Evolutionary conservation across 176 grass and related monocot species (phyloP).

Genomic region (Avena insularis): DNA sequence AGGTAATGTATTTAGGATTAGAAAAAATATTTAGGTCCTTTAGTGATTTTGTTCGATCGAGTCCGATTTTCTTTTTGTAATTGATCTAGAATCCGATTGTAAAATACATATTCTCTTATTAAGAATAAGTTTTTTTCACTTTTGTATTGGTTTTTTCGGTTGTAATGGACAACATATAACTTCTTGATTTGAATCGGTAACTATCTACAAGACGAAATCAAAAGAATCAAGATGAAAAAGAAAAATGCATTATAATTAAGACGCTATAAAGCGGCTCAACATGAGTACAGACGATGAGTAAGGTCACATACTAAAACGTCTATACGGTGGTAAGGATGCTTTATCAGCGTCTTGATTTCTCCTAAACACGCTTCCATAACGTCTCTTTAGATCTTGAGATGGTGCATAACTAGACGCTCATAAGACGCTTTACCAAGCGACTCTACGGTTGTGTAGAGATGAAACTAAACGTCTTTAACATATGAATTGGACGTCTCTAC

Average conservation of each 20-base stretch:
- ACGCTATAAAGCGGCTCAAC: background rate
- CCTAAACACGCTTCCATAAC: background rate
- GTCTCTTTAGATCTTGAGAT: background rate
- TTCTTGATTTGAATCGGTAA: too few relatives aligned
- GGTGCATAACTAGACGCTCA: background rate
- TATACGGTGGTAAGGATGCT: background rate
- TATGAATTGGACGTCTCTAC: background rate
- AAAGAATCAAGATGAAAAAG: background rate
- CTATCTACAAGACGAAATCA: too few relatives aligned
- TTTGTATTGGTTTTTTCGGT: background rate
- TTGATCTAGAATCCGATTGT: background rate
- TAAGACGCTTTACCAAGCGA: background rate
- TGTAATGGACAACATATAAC: background rate
- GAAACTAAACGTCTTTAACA: background rate
- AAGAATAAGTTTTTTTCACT: background rate
- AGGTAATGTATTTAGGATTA: slow-evolving; percentile 4
- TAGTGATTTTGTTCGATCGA: background rate
- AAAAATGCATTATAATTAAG: background rate
- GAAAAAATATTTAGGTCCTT: too few relatives aligned
- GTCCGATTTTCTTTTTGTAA: background rate
- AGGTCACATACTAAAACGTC: background rate
- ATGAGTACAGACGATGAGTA: background rate
- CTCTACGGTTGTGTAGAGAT: background rate
- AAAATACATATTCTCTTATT: background rate
- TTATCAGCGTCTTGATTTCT: background rate